phyloP scores from a whole-genome alignment of 2,329 filamentous ascomycete genomes.

The Allantophomopsis cytisporea region DNA sequence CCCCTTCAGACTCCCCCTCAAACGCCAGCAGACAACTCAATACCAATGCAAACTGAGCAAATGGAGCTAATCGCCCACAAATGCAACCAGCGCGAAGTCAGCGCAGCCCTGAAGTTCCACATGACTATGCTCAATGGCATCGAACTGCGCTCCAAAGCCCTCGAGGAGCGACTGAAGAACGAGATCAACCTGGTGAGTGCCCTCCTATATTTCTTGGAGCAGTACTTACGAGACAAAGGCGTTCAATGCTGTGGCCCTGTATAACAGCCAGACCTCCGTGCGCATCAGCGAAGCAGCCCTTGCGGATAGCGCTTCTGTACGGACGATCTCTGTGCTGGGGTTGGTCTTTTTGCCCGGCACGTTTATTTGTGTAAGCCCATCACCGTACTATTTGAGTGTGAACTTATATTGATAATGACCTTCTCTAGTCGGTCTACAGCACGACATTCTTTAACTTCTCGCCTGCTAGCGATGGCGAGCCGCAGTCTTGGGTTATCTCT shows the following conservation, averaged over 20 bases:
- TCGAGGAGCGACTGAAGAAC: neutral
- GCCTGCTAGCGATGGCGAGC: neutral
- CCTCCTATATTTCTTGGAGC: too few relatives aligned
- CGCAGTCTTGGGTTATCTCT: neutral
- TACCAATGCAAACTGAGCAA: too few relatives aligned
- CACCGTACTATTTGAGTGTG: neutral
- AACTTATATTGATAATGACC: neutral
- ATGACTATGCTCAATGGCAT: neutral
- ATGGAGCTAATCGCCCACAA: too few relatives aligned
- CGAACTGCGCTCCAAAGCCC: neutral
- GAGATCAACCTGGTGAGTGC: neutral
- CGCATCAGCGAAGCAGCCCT: neutral
- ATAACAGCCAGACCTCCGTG: neutral
- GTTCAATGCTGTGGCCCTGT: neutral
- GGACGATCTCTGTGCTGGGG: neutral
- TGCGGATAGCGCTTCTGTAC: neutral
- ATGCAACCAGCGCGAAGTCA: neutral
- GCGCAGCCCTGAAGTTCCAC: neutral
- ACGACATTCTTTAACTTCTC: conserved; percentile 1
- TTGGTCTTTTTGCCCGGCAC: conserved; percentile 1
- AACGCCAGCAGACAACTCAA: too few relatives aligned
- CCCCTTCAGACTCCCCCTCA: too few relatives aligned
- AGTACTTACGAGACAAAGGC: neutral
- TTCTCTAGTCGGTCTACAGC: neutral
- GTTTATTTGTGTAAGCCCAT: neutral